These are phyloP conservation scores for Populus hybrid DNA, from an alignment of 441 rosid genomes.

Conservation along the genomic window DNA sequence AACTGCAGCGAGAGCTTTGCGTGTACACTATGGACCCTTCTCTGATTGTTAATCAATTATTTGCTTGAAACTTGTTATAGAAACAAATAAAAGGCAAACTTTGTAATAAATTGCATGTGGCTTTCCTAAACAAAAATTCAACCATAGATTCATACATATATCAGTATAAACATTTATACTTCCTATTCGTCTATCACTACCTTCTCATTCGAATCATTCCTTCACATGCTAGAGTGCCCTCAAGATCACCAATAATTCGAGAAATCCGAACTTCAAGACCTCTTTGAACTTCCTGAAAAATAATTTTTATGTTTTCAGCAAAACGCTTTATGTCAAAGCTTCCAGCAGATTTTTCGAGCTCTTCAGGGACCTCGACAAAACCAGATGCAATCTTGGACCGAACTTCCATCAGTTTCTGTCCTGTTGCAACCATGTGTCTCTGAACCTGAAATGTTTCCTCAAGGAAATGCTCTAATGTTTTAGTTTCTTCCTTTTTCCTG, in stretches of 20 bases:
- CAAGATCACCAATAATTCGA: constrained; percentile 78
- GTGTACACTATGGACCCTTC: not conserved
- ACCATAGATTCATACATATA: not conserved
- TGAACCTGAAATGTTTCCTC: constrained; percentile 93
- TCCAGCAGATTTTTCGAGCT: constrained; percentile 36
- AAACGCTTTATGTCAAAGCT: constrained; percentile 63
- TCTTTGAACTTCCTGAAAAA: constrained; percentile 82
- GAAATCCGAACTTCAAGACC: constrained; percentile 85
- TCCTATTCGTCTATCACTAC: constrained; percentile 16
- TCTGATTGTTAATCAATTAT: not conserved
- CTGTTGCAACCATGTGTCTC: constrained; percentile 77
- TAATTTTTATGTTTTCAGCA: constrained; percentile 50
- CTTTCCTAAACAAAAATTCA: not conserved
- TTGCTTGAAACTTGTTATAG: not conserved
- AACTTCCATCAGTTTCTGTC: constrained; percentile 76
- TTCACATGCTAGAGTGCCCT: constrained; percentile 78
- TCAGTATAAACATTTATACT: not conserved
- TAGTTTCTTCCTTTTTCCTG: constrained; percentile 42
- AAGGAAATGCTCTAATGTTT: constrained; percentile 61
- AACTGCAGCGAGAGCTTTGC: not conserved
- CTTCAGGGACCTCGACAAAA: constrained; percentile 44
- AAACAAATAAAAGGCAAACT: not conserved
- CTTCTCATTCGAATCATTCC: constrained; percentile 62
- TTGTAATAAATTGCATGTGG: not conserved
- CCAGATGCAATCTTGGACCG: constrained; percentile 62